Evolutionary conservation across 495 filamentous ascomycete species (phyloP).

Genomic region (Aspergillus biplanus): DNA sequence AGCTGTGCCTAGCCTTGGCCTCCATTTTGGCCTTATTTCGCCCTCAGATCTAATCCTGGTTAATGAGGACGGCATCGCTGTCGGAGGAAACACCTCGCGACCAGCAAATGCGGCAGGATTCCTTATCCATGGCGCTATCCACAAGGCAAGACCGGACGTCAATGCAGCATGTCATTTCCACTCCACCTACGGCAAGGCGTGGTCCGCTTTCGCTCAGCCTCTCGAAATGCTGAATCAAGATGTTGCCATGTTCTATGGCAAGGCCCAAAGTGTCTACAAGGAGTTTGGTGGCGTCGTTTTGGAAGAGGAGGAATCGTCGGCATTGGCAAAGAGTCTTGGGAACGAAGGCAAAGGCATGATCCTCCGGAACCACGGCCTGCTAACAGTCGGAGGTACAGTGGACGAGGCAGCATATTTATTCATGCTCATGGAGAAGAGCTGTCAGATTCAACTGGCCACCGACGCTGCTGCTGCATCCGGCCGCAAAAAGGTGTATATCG

Average conservation of each 20-base stretch:
- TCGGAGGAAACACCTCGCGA: constrained; percentile 43
- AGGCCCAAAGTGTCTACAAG: constrained; percentile 54
- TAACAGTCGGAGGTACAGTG: constrained; percentile 56
- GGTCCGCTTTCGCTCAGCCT: constrained; percentile 29
- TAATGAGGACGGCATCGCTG: constrained; percentile 27
- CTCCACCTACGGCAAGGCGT: constrained; percentile 30
- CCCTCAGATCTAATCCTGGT: constrained; percentile 34
- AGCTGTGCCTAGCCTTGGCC: constrained; percentile 16
- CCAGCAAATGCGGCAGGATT: constrained; percentile 60
- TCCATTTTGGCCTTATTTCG: constrained; percentile 39
- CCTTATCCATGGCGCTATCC: constrained; percentile 48
- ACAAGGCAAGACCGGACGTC: constrained; percentile 30
- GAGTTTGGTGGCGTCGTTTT: constrained; percentile 62
- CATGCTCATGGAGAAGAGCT: constrained; percentile 53
- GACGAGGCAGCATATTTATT: constrained; percentile 62
- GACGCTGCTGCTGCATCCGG: constrained; percentile 52
- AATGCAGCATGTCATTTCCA: constrained; percentile 37
- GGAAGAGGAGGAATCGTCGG: constrained; percentile 50
- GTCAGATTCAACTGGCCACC: constrained; percentile 52
- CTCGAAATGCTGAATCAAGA: constrained; percentile 47
- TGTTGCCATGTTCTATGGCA: constrained; percentile 54
- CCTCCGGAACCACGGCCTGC: constrained; percentile 58
- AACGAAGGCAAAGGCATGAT: constrained; percentile 50
- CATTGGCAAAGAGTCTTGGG: constrained; percentile 56
- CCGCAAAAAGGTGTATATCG: constrained; percentile 44